Base-by-base conservation (phyloP, 495 filamentous ascomycete species). In the Penicillium alfredii region DNA sequence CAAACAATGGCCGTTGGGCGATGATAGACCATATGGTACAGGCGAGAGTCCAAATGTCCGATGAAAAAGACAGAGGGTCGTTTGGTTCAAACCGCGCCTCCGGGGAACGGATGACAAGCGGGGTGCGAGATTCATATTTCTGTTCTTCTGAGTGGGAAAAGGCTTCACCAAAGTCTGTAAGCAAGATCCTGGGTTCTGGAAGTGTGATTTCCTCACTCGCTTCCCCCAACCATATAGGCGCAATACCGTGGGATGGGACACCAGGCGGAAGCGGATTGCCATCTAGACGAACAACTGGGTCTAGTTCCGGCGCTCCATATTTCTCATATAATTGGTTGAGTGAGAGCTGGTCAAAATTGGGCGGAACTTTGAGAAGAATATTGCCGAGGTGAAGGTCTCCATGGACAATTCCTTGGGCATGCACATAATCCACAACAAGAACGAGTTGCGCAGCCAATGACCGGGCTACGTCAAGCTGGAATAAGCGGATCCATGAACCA, bases 141-240 rank as follows among this genome's bases (percentile, higher is more conserved):
- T 6, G 23, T 42, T 62, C 48, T 33, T 51, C 21, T 27, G 48
- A 24, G 5, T 42, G 45, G 13, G 34, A 42, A 44, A 64, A 69
- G 2, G 64, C 50, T 68, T 58, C 49, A 8, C 64, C 64, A 40
- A 68, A 62, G 30, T 68, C 66, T 21, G 44, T 23, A 33, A 71
- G 55, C 8, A 68, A 5, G 29, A 68, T 57, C 14, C 40, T 54
- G 24, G 52, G 38, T 38, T 53, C 53, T 41, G 49, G 0, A 26
- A 50, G 48, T 26, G 26, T 40, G 5, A 63, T 25, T 8, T 49
- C 15, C 11, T 60, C 53, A 33, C 54, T 53, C 32, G 45, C 38
- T 46, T 51, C 25, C 7, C 56, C 59, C 1, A 62, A 36, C 58
- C 53, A 62, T 18, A 62, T 40, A 3, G 58, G 46, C 19, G 30